Evolutionary conservation across 2,329 filamentous ascomycete species (phyloP).

Genomic region (Penicillium sp.): DNA sequence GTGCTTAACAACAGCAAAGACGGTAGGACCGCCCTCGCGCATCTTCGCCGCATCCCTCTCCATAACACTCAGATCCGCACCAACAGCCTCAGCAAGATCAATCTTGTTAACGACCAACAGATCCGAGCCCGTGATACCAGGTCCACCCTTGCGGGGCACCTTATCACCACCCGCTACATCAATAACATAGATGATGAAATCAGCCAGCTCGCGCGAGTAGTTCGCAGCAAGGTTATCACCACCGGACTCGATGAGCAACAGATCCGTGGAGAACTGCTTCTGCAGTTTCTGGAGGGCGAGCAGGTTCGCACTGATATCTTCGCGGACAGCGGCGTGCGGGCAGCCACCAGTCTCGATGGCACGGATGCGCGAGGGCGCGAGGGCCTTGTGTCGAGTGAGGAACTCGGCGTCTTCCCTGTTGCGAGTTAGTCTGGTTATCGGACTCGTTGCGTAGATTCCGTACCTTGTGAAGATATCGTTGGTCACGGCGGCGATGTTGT

Average conservation of each 20-base stretch:
- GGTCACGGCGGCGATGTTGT: conserved; percentile 91
- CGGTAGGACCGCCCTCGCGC: conserved; percentile 89
- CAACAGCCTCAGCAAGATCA: conserved; percentile 85
- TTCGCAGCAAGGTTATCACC: conserved; percentile 97
- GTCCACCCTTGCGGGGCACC: conserved; percentile 91
- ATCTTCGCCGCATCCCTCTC: conserved; percentile 93
- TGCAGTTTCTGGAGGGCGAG: conserved; percentile 90
- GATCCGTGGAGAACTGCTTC: conserved; percentile 73
- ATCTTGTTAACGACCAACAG: conserved; percentile 96
- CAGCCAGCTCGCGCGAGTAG: conserved; percentile 90
- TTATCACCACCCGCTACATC: conserved; percentile 97
- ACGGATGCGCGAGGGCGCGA: conserved; percentile 79
- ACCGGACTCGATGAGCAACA: conserved; percentile 92
- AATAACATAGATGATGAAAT: conserved; percentile 98
- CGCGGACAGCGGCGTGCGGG: conserved; percentile 93
- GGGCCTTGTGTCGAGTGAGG: conserved; percentile 80
- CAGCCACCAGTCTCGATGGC: conserved; percentile 98
- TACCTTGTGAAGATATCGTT: conserved; percentile 95
- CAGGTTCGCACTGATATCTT: conserved; percentile 94
- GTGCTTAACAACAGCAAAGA: conserved; percentile 97
- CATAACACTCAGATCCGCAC: conserved; percentile 90
- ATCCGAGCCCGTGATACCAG: conserved; percentile 95
- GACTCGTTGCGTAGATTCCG: conserved; percentile 1
- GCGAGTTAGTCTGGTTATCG: neutral
- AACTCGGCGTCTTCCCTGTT: conserved; percentile 91